Percentiles rank a stretch among this genome's conserved stretches.
phyloP scores from a whole-genome alignment of 2,329 filamentous ascomycete species.

The Penicillium nordicum region DNA sequence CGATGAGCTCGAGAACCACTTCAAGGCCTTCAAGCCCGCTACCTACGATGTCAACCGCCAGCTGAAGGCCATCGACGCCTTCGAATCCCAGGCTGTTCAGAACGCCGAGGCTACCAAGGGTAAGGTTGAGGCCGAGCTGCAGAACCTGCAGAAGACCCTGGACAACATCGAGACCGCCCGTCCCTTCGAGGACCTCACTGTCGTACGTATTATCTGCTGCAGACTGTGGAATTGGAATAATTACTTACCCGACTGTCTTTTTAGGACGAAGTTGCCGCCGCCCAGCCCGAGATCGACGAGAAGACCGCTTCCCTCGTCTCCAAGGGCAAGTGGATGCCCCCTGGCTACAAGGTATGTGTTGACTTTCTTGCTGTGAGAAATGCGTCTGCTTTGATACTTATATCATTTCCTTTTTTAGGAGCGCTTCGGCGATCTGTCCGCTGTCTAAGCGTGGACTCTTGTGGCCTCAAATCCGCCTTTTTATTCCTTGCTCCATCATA shows the following conservation, averaged over 20 bases:
- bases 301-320: constrained; percentile 91
- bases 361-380: neutral
- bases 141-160: constrained; percentile 89
- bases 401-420: constrained; percentile 59
- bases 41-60: constrained; percentile 92
- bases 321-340: constrained; percentile 97
- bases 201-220: constrained; percentile 60
- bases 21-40: constrained; percentile 83
- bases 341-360: constrained; percentile 89
- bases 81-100: constrained; percentile 94
- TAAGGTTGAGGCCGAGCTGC: constrained; percentile 91
- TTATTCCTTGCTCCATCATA: constrained; percentile 34
- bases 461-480: constrained; percentile 26
- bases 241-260: constrained; percentile 11
- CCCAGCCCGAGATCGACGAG: constrained; percentile 95
- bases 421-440: constrained; percentile 96
- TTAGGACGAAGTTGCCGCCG: constrained; percentile 90
- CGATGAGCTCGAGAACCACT: constrained; percentile 96
- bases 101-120: constrained; percentile 96
- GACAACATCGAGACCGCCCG: constrained; percentile 96
- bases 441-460: constrained; percentile 65
- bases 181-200: constrained; percentile 94
- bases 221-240: neutral
- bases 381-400: neutral
- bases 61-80: constrained; percentile 96